These are phyloP conservation scores for Lactarius sanguifluus DNA, from an alignment of 768 basidiomycete genomes.

Conservation along the genomic window DNA sequence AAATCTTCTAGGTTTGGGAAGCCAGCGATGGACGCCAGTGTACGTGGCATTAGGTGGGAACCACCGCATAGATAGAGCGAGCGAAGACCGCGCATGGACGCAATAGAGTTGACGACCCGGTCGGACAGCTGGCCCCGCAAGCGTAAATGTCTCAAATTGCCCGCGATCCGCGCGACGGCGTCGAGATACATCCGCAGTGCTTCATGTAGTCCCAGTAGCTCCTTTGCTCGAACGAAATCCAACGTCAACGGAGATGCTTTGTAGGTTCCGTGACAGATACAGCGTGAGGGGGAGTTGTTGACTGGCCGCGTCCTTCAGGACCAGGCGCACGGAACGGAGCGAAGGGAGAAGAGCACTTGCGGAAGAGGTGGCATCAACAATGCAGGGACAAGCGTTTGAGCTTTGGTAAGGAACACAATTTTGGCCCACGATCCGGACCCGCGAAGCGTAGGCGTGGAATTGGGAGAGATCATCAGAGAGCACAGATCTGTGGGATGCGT, in stretches of 20 bases:
- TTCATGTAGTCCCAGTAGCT: conserved; percentile 11
- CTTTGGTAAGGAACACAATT: conserved; percentile 6
- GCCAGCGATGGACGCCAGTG: conserved; percentile 23
- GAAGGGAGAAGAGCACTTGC: conserved; percentile 21
- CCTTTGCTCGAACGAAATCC: conserved; percentile 22
- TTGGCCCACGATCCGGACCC: conserved; percentile 28
- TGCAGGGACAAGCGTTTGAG: conserved; percentile 8
- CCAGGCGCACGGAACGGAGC: conserved; percentile 21
- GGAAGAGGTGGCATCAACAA: conserved; percentile 2
- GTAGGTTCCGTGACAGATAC: conserved; percentile 25
- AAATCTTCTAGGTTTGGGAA: conserved; percentile 28
- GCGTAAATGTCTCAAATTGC: conserved; percentile 20
- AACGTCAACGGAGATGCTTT: conserved; percentile 22
- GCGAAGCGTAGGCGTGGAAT: conserved; percentile 27
- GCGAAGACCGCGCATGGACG: conserved; percentile 25
- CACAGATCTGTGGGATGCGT: conserved; percentile 1
- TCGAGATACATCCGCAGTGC: conserved; percentile 24
- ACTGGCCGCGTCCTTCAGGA: conserved; percentile 21
- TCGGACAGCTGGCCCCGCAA: conserved; percentile 28
- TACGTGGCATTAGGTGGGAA: conserved; percentile 27
- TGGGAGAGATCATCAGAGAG: conserved; percentile 15
- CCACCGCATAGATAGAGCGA: conserved; percentile 27
- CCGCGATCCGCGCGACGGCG: conserved; percentile 23
- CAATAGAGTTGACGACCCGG: conserved; percentile 22
- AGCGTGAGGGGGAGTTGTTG: conserved; percentile 22